phyloP scores from a whole-genome alignment of 2,329 filamentous ascomycete genomes.

The Talaromyces sp. region DNA sequence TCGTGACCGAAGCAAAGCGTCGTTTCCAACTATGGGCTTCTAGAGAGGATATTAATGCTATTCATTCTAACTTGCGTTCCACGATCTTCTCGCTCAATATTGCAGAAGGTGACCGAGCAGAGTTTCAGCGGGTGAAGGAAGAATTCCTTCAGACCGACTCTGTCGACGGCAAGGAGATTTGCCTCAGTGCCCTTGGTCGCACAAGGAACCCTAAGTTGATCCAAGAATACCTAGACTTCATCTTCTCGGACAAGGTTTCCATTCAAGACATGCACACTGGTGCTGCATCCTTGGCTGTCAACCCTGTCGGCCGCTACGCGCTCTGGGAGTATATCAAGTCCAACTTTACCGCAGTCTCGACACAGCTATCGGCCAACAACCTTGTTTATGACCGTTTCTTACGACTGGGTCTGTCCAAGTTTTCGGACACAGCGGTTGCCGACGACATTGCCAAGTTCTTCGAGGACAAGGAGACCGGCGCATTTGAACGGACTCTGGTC shows the following conservation, averaged over 20 bases:
- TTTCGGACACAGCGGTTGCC: conserved; percentile 65
- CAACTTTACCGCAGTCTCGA: conserved; percentile 71
- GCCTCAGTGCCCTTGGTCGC: conserved; percentile 69
- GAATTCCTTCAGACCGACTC: conserved; percentile 80
- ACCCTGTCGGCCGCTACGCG: conserved; percentile 66
- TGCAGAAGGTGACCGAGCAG: conserved; percentile 65
- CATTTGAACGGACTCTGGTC: conserved; percentile 79
- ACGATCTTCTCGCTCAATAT: conserved; percentile 78
- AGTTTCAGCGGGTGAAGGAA: conserved; percentile 71
- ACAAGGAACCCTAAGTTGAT: conserved; percentile 68
- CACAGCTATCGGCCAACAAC: conserved; percentile 73
- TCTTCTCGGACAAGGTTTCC: conserved; percentile 80
- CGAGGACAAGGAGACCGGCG: conserved; percentile 75
- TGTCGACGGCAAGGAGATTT: conserved; percentile 87
- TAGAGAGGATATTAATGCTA: conserved; percentile 60
- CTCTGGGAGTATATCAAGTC: conserved; percentile 84
- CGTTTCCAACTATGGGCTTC: conserved; percentile 77
- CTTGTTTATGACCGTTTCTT: conserved; percentile 88
- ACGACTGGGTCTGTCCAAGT: conserved; percentile 71
- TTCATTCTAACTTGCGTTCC: conserved; percentile 76
- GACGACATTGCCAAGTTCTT: conserved; percentile 84
- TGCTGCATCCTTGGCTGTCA: conserved; percentile 67
- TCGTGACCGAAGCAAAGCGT: conserved; percentile 68
- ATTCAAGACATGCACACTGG: conserved; percentile 84
- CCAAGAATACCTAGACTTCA: conserved; percentile 63